Base-by-base conservation (phyloP, 768 basidiomycete genomes). In the Infundibulicybe gibba region DNA sequence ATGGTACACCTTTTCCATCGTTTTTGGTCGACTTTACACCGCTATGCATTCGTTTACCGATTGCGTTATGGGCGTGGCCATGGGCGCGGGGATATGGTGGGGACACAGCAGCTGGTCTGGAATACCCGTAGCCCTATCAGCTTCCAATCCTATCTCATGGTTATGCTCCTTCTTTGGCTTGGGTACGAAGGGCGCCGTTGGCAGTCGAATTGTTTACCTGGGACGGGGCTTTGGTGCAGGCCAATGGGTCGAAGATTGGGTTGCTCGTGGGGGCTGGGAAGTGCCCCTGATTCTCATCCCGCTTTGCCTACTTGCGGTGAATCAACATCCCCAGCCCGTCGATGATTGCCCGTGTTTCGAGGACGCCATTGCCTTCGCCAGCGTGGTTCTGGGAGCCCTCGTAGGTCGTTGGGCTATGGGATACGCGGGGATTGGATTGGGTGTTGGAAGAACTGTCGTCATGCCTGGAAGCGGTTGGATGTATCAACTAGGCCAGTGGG, bases 301-400 rank as follows among this genome's bases (percentile, higher is more conserved):
- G 0, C 50, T 87, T n/a, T 81, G 79, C 47, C 67, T 92, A 12
- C 68, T 89, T 4, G 67, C 87, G 15, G 85, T 94, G n/a, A 86
- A 93, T 58, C 82, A 89, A 50, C 92, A 94, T 58, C 93, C 94
- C 0, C 87, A 94, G 54, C 95, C 95, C 0, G 89, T 95, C 8
- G 94, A 98, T 48, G 92, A 95, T 57, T 97, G 95, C 54, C 95
- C 95, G 2, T 97, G 95, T 65, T 99, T 97, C 64, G 95, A 97
- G 60, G 95, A 98, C 58, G 91, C 94, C 3, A 94, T 97, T 43
- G 93, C 95, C 0, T 87, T 94, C 53, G 68, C 88, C n/a, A 85
- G 89, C 19, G 93, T 93, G 35, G 74, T 90, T 14, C 70, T 87
- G 32, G 95, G 95, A n/a, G 69, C 74, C 15, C 67, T 79, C 17